These are phyloP conservation scores for Rhizophagus clarus DNA, from an alignment of 192 early-diverging fungal species.

Conservation along the genomic window DNA sequence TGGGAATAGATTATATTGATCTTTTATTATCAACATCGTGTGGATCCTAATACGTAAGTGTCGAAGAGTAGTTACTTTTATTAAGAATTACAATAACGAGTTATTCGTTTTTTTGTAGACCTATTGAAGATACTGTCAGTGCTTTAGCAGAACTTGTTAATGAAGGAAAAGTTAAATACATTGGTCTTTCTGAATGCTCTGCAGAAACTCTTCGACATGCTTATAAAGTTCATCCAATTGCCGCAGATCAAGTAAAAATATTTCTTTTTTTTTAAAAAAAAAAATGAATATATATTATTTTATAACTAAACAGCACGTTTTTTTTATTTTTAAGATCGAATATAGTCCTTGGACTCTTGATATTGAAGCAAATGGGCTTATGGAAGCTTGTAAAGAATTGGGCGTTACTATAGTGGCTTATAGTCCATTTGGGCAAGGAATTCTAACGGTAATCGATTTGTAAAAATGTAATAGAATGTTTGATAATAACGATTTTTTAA, in stretches of 20 bases:
- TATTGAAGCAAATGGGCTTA: conserved; percentile 63
- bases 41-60: conserved; percentile 37
- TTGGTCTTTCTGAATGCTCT: conserved; percentile 59
- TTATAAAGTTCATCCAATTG: conserved; percentile 69
- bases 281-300: too few species aligned
- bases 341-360: conserved; percentile 18
- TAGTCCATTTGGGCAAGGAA: conserved; percentile 71
- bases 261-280: too few species aligned
- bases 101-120: not conserved
- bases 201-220: conserved; percentile 64
- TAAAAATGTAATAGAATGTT: too few species aligned
- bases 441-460: conserved; percentile 56
- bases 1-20: conserved; percentile 41
- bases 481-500: too few species aligned
- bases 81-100: not conserved
- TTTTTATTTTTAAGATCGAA: not conserved
- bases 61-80: not conserved
- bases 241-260: conserved; percentile 51
- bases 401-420: conserved; percentile 76
- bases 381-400: conserved; percentile 71
- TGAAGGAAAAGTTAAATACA: conserved; percentile 42
- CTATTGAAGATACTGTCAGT: conserved; percentile 43
- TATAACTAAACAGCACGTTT: too few species aligned
- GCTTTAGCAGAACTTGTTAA: conserved; percentile 45
- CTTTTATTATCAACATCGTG: conserved; percentile 42